Evolutionary conservation across 441 rosid species (phyloP), one percentile per base, ranked within the genome.

Genomic region (Codiaeum variegatum): DNA sequence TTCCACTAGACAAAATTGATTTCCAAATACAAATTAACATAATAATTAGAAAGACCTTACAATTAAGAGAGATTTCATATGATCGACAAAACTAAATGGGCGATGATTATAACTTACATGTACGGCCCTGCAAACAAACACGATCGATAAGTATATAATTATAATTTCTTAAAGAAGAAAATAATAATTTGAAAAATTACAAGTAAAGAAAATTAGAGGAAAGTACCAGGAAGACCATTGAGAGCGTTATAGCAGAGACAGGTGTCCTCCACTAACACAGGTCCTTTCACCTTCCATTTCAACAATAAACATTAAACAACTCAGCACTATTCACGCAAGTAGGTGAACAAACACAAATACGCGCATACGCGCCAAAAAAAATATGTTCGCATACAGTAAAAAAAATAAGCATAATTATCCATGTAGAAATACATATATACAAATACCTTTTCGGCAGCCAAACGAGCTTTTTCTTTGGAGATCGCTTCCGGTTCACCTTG

Each of bases 401-500:
- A 32, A 32, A 9, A 40, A 40, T 9, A 1, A 2, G 44, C 44
- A 40, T 8, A 40, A 40, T 40, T 10, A 40, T 40, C 12, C 44
- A 40, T 6, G 38, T 29, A 60, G 13, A 26, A 3, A 19, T 0
- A 60, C 0, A 7, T 3, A 49, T 2, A 28, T 16, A n/a, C n/a
- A n/a, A n/a, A 28, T 9, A 93, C 98, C 91, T 93, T 83, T 31
- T 79, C 28, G 26, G 99, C 98, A 72, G 98, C 99, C 69, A 91
- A 82, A 74, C 96, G 92, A 81, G 99, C 99, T 67, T 95, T 95
- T 74, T 93, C 88, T 55, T 88, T 95, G 56, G 96, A 93, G 69
- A 95, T 92, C 46, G 80, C 91, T 75, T 87, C 95, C 46, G 98
- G 98, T 73, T 93, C 96, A 29, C 99, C 99, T 85, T 95, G 99